Conservation (phyloP, 2,329 filamentous ascomycete species). For the Ramichloridium luteum region DNA sequence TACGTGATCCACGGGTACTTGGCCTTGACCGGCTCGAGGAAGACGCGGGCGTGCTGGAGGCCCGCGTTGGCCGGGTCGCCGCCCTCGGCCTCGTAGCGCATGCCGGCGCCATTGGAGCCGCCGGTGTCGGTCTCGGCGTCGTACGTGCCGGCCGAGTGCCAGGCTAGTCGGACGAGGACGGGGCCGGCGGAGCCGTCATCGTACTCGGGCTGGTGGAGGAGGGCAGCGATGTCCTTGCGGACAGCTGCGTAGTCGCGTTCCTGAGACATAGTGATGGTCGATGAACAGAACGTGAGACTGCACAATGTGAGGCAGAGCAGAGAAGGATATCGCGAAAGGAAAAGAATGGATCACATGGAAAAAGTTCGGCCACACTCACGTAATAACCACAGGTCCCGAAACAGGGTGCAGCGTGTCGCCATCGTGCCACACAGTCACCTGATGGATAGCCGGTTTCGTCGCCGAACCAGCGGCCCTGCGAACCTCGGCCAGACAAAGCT, state of each 20-base stretch:
- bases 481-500: no score
- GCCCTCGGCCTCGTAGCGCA: conserved; percentile 84
- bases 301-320: no score
- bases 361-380: no score
- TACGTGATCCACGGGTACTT: conserved; percentile 94
- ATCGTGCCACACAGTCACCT: no score
- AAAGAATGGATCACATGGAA: no score
- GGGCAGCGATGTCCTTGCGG: conserved; percentile 71
- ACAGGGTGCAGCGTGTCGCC: no score
- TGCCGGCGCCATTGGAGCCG: conserved; percentile 90
- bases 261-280: not conserved
- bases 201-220: conserved; percentile 88
- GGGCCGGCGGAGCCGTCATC: conserved; percentile 95
- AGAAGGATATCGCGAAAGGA: no score
- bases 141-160: conserved; percentile 89
- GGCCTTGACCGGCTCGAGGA: conserved; percentile 80
- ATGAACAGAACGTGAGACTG: no score
- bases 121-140: conserved; percentile 80
- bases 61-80: conserved; percentile 92
- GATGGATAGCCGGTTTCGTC: no score
- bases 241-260: conserved; percentile 91
- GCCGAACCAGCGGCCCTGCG: no score
- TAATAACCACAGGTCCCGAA: no score
- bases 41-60: conserved; percentile 73
- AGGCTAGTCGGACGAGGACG: conserved; percentile 78